phyloP scores from a whole-genome alignment of 2,329 filamentous ascomycete species.

The Fusarium foetens region DNA sequence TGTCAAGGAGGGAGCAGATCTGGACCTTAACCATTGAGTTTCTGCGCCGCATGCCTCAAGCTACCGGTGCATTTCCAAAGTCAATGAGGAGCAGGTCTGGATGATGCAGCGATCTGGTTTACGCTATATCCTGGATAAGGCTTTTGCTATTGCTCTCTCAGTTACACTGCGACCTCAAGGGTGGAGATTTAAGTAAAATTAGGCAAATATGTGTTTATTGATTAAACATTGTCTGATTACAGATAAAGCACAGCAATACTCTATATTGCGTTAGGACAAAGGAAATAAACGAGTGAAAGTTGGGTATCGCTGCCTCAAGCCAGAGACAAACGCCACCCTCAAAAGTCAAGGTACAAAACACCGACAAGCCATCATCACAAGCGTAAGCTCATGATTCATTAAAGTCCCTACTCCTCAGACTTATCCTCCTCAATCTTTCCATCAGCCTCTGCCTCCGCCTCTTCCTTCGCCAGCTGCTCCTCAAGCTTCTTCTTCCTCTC shows the following conservation, averaged over 20 bases:
- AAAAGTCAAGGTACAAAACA: not conserved
- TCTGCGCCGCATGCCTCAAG: rapidly evolving
- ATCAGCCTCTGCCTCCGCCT: not conserved
- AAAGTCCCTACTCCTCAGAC: not conserved
- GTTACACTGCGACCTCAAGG: too few relatives aligned
- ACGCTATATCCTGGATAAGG: not conserved
- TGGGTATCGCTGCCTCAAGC: not conserved
- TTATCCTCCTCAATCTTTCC: not conserved
- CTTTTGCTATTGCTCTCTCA: not conserved
- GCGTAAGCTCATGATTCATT: not conserved
- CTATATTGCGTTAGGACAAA: not conserved
- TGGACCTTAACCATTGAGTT: not conserved
- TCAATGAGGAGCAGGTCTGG: not conserved
- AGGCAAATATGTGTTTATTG: rapidly evolving
- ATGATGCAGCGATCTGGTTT: not conserved
- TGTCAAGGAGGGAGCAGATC: not conserved
- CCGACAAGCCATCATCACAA: not conserved
- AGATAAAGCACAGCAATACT: not conserved
- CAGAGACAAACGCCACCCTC: not conserved
- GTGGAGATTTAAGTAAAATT: rapidly evolving
- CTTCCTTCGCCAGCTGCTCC: not conserved
- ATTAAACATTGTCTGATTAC: not conserved
- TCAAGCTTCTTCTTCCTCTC: constrained; percentile 1
- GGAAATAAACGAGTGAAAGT: not conserved
- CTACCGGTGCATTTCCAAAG: too few relatives aligned